Percentiles rank a stretch among this genome's conserved stretches.
phyloP scores from a whole-genome alignment of 225 moss, liverwort and hornwort species.

The Polytrichum formosum region DNA sequence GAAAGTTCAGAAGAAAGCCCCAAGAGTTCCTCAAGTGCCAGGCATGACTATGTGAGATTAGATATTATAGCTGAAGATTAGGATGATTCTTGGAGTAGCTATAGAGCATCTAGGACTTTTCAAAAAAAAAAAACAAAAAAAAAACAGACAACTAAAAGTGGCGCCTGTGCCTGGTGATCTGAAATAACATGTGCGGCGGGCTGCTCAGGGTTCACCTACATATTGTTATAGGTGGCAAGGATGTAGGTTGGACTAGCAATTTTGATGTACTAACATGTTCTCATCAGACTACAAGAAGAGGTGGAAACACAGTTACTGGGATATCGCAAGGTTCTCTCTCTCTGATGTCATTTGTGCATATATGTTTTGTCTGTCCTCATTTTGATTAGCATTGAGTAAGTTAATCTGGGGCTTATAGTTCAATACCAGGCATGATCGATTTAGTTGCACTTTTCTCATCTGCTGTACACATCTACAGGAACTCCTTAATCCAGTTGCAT shows the following conservation, averaged over 20 bases:
- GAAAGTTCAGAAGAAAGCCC: slow-evolving; percentile 51
- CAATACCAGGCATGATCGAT: too few relatives aligned
- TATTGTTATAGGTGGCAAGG: not conserved
- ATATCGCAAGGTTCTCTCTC: too few relatives aligned
- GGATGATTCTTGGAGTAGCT: not conserved
- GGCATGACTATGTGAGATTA: slow-evolving; percentile 56
- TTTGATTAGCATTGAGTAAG: too few relatives aligned
- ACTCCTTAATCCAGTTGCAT: too few relatives aligned
- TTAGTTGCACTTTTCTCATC: too few relatives aligned
- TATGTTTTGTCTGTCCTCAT: too few relatives aligned
- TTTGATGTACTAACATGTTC: not conserved
- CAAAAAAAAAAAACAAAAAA: not conserved
- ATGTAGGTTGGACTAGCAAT: not conserved
- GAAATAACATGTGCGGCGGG: not conserved
- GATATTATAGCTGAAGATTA: not conserved
- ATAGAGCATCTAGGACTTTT: not conserved
- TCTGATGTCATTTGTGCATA: too few relatives aligned
- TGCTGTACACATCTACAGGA: too few relatives aligned
- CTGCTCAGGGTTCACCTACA: not conserved
- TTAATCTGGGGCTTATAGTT: too few relatives aligned
- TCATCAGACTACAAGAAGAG: too few relatives aligned
- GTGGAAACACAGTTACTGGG: too few relatives aligned
- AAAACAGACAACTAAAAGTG: not conserved
- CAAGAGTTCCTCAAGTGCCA: slow-evolving; percentile 18
- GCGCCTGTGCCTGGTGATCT: not conserved